Percentiles rank a stretch among this genome's conserved stretches.
Conservation (phyloP, 768 basidiomycete genomes). For the Hygrophorus pudorinus region DNA sequence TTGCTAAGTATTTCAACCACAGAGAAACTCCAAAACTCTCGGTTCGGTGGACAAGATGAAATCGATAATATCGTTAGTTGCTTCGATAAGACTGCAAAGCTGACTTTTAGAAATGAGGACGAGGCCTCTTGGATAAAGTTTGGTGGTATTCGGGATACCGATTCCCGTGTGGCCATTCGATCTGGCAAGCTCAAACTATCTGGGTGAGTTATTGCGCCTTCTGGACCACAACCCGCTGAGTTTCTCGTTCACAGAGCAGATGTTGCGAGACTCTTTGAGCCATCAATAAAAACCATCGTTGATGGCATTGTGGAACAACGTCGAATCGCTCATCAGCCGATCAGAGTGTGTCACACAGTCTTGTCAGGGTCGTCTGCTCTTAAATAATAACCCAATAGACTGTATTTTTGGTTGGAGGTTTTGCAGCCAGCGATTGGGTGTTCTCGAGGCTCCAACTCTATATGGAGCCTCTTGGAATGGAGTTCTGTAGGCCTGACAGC, state of each 20-base stretch:
- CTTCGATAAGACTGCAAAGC: slow-evolving; percentile 41
- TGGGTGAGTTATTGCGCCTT: slow-evolving; percentile 15
- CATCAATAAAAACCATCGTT: slow-evolving; percentile 26
- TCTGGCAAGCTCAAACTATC: slow-evolving; percentile 36
- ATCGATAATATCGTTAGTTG: slow-evolving; percentile 28
- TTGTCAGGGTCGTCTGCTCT: neutral
- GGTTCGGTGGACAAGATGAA: slow-evolving; percentile 25
- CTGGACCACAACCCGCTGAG: neutral
- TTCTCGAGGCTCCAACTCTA: slow-evolving; percentile 28
- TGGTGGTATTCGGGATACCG: slow-evolving; percentile 33
- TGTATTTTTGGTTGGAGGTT: slow-evolving; percentile 43
- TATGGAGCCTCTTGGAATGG: slow-evolving; percentile 24
- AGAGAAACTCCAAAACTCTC: slow-evolving; percentile 32
- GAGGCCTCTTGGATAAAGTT: slow-evolving; percentile 39
- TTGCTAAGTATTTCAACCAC: neutral
- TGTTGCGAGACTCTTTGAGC: slow-evolving; percentile 28
- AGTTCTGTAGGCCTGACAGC: slow-evolving; percentile 32
- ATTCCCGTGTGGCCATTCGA: slow-evolving; percentile 28
- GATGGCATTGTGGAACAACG: slow-evolving; percentile 21
- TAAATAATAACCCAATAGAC: slow-evolving; percentile 16
- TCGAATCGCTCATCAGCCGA: slow-evolving; percentile 16
- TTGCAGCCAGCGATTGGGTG: slow-evolving; percentile 41
- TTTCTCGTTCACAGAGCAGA: slow-evolving; percentile 16
- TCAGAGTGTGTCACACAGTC: slow-evolving; percentile 18
- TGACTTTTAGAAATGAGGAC: slow-evolving; percentile 27